These are phyloP conservation scores for Solanum chiquidenum DNA, from an alignment of 257 asterid species.

Conservation along the genomic window DNA sequence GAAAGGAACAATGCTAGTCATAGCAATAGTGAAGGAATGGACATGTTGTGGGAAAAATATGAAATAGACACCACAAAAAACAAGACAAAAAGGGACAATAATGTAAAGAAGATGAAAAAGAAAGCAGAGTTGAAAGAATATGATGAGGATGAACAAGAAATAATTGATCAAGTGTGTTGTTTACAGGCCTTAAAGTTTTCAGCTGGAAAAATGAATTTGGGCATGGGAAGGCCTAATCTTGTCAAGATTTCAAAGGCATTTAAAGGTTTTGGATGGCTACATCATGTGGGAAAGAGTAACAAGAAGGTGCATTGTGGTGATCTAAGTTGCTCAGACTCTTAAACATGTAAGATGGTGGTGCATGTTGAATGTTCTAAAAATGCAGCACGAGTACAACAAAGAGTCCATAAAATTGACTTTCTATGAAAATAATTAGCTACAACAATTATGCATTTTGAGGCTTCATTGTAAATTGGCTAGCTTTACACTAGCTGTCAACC, in stretches of 20 bases:
- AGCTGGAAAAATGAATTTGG: slow-evolving; percentile 66
- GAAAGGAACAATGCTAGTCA: not conserved
- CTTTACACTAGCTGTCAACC: not conserved
- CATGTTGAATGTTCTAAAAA: not conserved
- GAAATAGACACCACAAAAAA: slow-evolving; percentile 27
- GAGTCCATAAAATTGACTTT: not conserved
- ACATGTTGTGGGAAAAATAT: slow-evolving; percentile 61
- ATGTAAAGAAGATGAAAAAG: not conserved
- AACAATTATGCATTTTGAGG: not conserved
- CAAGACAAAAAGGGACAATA: not conserved
- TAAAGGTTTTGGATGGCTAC: slow-evolving; percentile 88
- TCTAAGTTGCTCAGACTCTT: not conserved
- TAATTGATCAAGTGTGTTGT: slow-evolving; percentile 42
- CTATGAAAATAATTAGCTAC: not conserved
- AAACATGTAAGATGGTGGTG: not conserved
- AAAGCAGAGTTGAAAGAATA: not conserved
- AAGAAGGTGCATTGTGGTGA: slow-evolving; percentile 85
- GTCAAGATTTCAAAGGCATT: slow-evolving; percentile 68
- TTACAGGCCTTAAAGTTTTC: slow-evolving; percentile 73
- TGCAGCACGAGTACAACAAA: not conserved
- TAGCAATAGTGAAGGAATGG: slow-evolving; percentile 6
- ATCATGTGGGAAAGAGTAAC: slow-evolving; percentile 35
- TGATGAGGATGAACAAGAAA: slow-evolving; percentile 13
- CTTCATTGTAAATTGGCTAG: not conserved
- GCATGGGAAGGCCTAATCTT: slow-evolving; percentile 68